These are phyloP conservation scores for Penicillium sp. DNA, from an alignment of 2,329 filamentous ascomycete genomes.

Conservation along the genomic window DNA sequence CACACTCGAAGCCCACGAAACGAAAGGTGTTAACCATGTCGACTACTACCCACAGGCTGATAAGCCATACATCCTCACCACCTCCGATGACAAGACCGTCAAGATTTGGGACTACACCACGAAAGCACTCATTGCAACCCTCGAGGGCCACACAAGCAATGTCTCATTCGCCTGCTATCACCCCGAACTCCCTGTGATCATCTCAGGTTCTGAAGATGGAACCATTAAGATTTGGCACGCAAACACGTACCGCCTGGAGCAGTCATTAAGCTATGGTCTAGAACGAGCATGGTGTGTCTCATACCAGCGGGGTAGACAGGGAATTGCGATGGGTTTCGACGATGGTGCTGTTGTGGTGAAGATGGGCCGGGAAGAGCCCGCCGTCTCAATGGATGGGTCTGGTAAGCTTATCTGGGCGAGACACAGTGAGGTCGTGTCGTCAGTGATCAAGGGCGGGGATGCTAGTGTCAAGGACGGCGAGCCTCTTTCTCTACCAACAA, in stretches of 20 bases:
- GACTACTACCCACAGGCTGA: slow-evolving; percentile 74
- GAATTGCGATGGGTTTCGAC: slow-evolving; percentile 92
- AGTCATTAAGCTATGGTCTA: slow-evolving; percentile 91
- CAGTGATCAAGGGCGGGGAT: slow-evolving; percentile 92
- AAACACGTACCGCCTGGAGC: slow-evolving; percentile 93
- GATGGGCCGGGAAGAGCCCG: slow-evolving; percentile 94
- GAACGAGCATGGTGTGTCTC: slow-evolving; percentile 97
- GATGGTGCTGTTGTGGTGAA: slow-evolving; percentile 97
- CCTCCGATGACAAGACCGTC: slow-evolving; percentile 92
- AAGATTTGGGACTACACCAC: slow-evolving; percentile 99
- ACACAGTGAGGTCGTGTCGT: slow-evolving; percentile 91
- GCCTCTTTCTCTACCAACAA: slow-evolving; percentile 80
- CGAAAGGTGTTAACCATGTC: slow-evolving; percentile 96
- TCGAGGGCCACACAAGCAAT: slow-evolving; percentile 96
- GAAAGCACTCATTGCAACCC: slow-evolving; percentile 91
- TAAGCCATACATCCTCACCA: slow-evolving; percentile 86
- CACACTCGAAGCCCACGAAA: slow-evolving; percentile 94
- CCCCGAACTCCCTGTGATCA: slow-evolving; percentile 92
- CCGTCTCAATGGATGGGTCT: slow-evolving; percentile 93
- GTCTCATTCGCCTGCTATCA: slow-evolving; percentile 98
- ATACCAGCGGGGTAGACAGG: slow-evolving; percentile 91
- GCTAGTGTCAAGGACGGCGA: slow-evolving; percentile 81
- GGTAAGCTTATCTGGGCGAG: slow-evolving; percentile 96
- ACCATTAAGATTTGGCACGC: slow-evolving; percentile 98
- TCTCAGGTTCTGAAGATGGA: slow-evolving; percentile 95